Evolutionary conservation across 352 stramenopile genomes (phyloP), one percentile per base, ranked within the genome.

Genomic region (Phytopythium montanum): DNA sequence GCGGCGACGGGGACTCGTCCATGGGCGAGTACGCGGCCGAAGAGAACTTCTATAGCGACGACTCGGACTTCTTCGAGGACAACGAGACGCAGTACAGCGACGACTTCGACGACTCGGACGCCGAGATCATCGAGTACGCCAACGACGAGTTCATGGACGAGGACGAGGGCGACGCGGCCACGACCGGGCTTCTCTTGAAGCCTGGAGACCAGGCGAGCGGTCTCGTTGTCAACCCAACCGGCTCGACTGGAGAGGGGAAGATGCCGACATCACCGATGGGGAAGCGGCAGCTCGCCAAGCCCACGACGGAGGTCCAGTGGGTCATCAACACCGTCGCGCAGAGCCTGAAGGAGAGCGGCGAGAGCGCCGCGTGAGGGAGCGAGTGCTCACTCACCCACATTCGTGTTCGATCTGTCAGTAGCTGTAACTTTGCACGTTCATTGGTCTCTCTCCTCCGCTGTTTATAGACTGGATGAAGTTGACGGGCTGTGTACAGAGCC

Each of bases 31-130:
- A 88, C 65, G 85, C 88, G 26, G 80, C 73, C 0, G 81, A 92
- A 57, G 85, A 94, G 54, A 94, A 92, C 61, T 92, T 88, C 62
- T 94, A 94, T 72, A 92, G 80, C 51, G 82, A 92, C 55, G 76
- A 87, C 64, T 90, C 80, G 39, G 82, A 91, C 48, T 83, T 87
- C 61, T 81, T 81, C 16, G 79, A 83, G 33, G 75, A 86, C 28
- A 81, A 83, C 55, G 79, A 81, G 7, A 83, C 73, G 7, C 79
- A 87, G 51, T 91, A 91, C 69, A 94, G 82, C 64, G 82, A 94
- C 34, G 85, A 94, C 56, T 92, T 90, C 61, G 85, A 94, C 54
- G 80, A 91, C 51, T 61, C 70, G 0, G 82, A 92, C 38, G 82
- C 81, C 23, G 85, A 94, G 60, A 65, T 94, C 28, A 90, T 91